phyloP scores from a whole-genome alignment of 768 basidiomycete species.

The Russula sp. region DNA sequence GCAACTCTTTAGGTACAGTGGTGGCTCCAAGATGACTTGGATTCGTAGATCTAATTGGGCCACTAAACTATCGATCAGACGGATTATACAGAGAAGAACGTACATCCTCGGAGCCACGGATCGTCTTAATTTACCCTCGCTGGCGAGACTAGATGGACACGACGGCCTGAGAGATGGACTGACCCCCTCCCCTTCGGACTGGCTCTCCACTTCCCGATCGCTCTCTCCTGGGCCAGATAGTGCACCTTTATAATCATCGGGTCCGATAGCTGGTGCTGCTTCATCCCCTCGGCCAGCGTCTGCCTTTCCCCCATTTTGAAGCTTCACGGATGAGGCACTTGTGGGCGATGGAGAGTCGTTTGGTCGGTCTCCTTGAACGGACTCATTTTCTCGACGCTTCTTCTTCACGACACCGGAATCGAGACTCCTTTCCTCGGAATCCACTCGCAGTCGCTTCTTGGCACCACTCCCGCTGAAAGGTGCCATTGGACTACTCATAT shows the following conservation, averaged over 20 bases:
- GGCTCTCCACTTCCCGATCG: slow-evolving; percentile 3
- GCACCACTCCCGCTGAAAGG: background rate
- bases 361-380: background rate
- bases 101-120: background rate
- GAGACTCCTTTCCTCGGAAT: background rate
- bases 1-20: background rate
- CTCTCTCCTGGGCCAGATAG: background rate
- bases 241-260: slow-evolving; percentile 15
- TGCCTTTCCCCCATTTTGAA: background rate
- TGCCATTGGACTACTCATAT: background rate
- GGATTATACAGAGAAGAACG: background rate
- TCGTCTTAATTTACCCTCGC: background rate
- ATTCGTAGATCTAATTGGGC: background rate
- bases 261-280: background rate
- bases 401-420: background rate
- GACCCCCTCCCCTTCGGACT: background rate
- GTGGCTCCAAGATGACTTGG: background rate
- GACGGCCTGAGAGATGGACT: background rate
- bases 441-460: slow-evolving; percentile 6
- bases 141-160: background rate
- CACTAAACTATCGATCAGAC: background rate
- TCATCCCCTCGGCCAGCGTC: background rate
- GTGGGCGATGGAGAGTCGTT: background rate
- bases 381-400: background rate
- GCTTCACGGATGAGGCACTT: background rate